These are phyloP conservation scores for Aspergillus sparsus DNA, from an alignment of 495 filamentous ascomycete genomes.

Conservation along the genomic window DNA sequence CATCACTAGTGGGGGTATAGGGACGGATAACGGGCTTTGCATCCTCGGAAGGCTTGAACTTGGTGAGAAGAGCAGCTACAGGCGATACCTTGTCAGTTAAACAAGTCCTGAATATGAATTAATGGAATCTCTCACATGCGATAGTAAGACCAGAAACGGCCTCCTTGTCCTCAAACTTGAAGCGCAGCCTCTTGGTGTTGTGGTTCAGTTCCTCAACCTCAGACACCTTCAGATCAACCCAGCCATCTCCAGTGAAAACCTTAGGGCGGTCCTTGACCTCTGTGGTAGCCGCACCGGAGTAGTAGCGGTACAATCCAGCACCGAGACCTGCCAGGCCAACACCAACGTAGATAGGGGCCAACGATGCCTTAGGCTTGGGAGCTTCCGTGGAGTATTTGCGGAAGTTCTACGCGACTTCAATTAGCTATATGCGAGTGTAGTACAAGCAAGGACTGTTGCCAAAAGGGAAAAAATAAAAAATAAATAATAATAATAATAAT, in stretches of 20 bases:
- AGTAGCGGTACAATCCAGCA: conserved; percentile 48
- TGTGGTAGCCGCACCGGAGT: conserved; percentile 31
- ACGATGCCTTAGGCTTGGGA: conserved; percentile 39
- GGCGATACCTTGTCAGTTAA: conserved; percentile 16
- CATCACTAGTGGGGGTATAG: conserved; percentile 89
- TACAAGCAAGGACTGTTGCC: neutral
- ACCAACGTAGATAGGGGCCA: conserved; percentile 42
- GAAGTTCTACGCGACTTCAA: conserved; percentile 38
- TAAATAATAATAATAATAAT: no score
- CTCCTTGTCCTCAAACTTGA: conserved; percentile 79
- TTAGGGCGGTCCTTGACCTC: conserved; percentile 44
- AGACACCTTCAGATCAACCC: conserved; percentile 75
- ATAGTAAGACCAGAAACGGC: conserved; percentile 77
- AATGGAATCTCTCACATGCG: conserved; percentile 56
- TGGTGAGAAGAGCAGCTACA: conserved; percentile 76
- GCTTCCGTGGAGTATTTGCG: conserved; percentile 55
- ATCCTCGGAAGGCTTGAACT: conserved; percentile 73
- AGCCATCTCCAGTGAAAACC: conserved; percentile 83
- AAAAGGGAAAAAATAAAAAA: no score
- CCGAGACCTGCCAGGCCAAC: conserved; percentile 46
- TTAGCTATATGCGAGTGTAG: conserved; percentile 8
- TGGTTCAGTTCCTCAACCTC: conserved; percentile 76
- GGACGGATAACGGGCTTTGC: conserved; percentile 85
- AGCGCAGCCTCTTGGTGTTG: conserved; percentile 88
- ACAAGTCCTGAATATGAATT: neutral